Evolutionary conservation across 495 filamentous ascomycete genomes (phyloP).

Genomic region (Hypomontagnella submonticulosa): DNA sequence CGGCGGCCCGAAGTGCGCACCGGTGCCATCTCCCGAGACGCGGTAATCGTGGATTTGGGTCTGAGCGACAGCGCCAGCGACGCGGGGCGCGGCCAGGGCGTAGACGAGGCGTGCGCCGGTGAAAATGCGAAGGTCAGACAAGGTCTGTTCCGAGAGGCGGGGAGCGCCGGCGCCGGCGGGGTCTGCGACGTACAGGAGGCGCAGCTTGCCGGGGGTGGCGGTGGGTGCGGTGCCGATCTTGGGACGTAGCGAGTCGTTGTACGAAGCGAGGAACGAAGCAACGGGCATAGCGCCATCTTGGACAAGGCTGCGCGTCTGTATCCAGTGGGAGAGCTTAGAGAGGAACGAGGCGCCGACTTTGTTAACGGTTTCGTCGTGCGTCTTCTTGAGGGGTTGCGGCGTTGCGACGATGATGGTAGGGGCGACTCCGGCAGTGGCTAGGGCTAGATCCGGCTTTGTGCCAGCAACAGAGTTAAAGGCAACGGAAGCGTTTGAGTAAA

Average conservation of each 20-base stretch:
- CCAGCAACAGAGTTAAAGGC: conserved; percentile 90
- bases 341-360: conserved; percentile 61
- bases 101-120: conserved; percentile 85
- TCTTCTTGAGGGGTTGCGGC: conserved; percentile 73
- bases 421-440: conserved; percentile 76
- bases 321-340: conserved; percentile 66
- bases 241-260: conserved; percentile 69
- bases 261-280: conserved; percentile 68
- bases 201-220: conserved; percentile 73
- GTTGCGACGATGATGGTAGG: conserved; percentile 88
- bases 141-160: conserved; percentile 68
- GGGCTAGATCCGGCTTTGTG: conserved; percentile 70
- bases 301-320: conserved; percentile 73
- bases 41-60: conserved; percentile 91
- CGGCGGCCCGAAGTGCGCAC: conserved; percentile 84
- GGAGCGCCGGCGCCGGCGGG: conserved; percentile 62
- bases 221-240: conserved; percentile 62
- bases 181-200: conserved; percentile 76
- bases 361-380: conserved; percentile 64
- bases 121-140: conserved; percentile 83
- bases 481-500: conserved; percentile 84
- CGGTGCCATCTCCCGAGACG: conserved; percentile 60
- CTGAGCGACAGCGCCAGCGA: conserved; percentile 87
- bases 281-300: conserved; percentile 77
- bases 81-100: conserved; percentile 80